These are phyloP conservation scores for Elymus sibiricus DNA, from an alignment of 176 grass and related monocot species.

Conservation along the genomic window DNA sequence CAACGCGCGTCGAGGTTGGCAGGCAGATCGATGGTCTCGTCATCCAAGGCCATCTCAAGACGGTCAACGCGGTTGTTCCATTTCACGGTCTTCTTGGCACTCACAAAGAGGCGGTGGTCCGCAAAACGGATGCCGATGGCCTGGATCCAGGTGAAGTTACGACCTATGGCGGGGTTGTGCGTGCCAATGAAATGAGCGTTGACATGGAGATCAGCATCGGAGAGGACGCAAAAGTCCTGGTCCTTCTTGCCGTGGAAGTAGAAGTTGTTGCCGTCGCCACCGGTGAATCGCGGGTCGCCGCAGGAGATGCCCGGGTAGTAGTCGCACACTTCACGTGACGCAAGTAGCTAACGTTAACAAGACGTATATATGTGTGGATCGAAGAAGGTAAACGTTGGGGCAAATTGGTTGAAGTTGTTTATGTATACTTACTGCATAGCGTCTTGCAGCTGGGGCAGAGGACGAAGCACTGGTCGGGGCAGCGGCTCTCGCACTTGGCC, in stretches of 20 bases:
- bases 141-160: conserved; percentile 59
- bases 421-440: conserved; percentile 38
- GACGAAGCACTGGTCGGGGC: conserved; percentile 57
- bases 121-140: conserved; percentile 41
- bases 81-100: neutral
- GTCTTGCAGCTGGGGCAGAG: conserved; percentile 52
- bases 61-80: neutral
- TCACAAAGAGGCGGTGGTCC: neutral
- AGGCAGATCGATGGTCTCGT: neutral
- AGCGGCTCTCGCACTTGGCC: conserved; percentile 29
- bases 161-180: conserved; percentile 15
- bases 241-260: conserved; percentile 48
- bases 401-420: no score
- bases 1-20: neutral
- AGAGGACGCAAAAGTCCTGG: conserved; percentile 43
- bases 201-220: conserved; percentile 36
- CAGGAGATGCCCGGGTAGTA: conserved; percentile 27
- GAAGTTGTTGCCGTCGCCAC: conserved; percentile 49
- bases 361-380: neutral
- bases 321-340: conserved; percentile 6
- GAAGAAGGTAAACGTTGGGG: neutral
- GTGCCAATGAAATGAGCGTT: conserved; percentile 53
- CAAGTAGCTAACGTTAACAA: neutral
- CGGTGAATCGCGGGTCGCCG: conserved; percentile 43
- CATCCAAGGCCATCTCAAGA: neutral